phyloP scores from a whole-genome alignment of 768 basidiomycete species.

The Hericium coralloides region DNA sequence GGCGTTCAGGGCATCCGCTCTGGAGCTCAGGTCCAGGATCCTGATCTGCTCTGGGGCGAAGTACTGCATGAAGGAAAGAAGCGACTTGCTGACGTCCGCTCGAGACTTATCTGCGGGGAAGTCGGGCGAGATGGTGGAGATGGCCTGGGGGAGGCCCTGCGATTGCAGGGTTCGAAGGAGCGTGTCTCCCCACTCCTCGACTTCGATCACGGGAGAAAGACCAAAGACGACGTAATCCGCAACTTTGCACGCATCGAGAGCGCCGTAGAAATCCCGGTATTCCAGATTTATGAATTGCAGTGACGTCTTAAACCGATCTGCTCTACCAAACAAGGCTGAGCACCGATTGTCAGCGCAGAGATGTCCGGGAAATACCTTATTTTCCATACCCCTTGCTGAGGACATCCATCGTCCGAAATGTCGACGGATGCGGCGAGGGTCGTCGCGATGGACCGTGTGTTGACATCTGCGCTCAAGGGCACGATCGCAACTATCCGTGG shows the following conservation, averaged over 20 bases:
- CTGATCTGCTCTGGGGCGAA: slow-evolving; percentile 80
- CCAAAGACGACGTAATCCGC: slow-evolving; percentile 88
- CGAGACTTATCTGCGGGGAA: slow-evolving; percentile 54
- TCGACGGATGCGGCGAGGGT: slow-evolving; percentile 56
- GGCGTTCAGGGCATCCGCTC: slow-evolving; percentile 62
- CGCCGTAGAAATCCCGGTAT: slow-evolving; percentile 62
- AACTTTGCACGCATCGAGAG: slow-evolving; percentile 78
- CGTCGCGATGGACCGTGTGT: slow-evolving; percentile 38
- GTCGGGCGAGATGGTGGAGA: slow-evolving; percentile 62
- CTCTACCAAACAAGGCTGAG: slow-evolving; percentile 34
- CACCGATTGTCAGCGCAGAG: not conserved
- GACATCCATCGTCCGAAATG: slow-evolving; percentile 41
- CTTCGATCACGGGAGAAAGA: slow-evolving; percentile 76
- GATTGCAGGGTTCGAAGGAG: slow-evolving; percentile 82
- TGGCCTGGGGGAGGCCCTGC: slow-evolving; percentile 80
- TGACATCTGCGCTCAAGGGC: slow-evolving; percentile 67
- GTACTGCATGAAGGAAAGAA: slow-evolving; percentile 91
- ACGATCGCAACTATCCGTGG: slow-evolving; percentile 86
- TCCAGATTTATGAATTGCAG: slow-evolving; percentile 79
- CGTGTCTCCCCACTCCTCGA: slow-evolving; percentile 78
- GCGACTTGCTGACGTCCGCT: slow-evolving; percentile 68
- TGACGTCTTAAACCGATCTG: slow-evolving; percentile 84
- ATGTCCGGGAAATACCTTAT: slow-evolving; percentile 42
- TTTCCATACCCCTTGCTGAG: slow-evolving; percentile 50
- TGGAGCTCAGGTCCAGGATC: slow-evolving; percentile 61